These are phyloP conservation scores for Colletotrichum tropicale DNA, from an alignment of 2,329 filamentous ascomycete genomes.

Conservation along the genomic window DNA sequence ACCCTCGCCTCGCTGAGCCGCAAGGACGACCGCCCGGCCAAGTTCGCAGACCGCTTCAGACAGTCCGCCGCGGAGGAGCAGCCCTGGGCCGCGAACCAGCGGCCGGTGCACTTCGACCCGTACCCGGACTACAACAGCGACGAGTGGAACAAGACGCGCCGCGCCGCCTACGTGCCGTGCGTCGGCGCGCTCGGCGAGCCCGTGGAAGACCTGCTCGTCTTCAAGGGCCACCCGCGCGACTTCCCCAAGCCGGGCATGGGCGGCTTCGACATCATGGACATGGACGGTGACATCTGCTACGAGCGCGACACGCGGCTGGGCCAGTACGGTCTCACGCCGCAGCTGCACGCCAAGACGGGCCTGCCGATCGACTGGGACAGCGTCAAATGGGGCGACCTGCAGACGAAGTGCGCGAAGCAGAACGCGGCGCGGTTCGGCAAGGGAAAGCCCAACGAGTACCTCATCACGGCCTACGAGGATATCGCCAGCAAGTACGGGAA, in stretches of 20 bases:
- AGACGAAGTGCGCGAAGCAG: conserved; percentile 66
- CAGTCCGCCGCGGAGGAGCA: conserved; percentile 23
- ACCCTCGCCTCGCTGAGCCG: conserved; percentile 53
- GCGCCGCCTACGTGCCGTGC: conserved; percentile 67
- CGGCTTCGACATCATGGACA: conserved; percentile 61
- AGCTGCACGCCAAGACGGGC: conserved; percentile 47
- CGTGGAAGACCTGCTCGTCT: conserved; percentile 67
- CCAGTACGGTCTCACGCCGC: conserved; percentile 62
- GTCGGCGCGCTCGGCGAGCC: conserved; percentile 65
- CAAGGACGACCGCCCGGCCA: conserved; percentile 39
- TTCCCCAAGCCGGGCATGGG: conserved; percentile 69
- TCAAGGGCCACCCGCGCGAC: conserved; percentile 61
- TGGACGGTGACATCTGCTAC: conserved; percentile 70
- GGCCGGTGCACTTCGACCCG: conserved; percentile 67
- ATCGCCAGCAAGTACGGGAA: conserved; percentile 11
- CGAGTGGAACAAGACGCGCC: conserved; percentile 60
- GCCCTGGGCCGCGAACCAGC: conserved; percentile 40
- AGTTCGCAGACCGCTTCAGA: conserved; percentile 25
- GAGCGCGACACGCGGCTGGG: conserved; percentile 74
- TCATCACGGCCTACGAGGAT: conserved; percentile 38
- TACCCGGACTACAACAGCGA: conserved; percentile 73
- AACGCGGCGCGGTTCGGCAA: conserved; percentile 70
- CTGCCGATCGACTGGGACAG: conserved; percentile 61
- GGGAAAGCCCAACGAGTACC: conserved; percentile 46
- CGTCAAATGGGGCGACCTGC: conserved; percentile 75